Conservation (phyloP, 2,329 filamentous ascomycete species). For the Penicillium sp. region DNA sequence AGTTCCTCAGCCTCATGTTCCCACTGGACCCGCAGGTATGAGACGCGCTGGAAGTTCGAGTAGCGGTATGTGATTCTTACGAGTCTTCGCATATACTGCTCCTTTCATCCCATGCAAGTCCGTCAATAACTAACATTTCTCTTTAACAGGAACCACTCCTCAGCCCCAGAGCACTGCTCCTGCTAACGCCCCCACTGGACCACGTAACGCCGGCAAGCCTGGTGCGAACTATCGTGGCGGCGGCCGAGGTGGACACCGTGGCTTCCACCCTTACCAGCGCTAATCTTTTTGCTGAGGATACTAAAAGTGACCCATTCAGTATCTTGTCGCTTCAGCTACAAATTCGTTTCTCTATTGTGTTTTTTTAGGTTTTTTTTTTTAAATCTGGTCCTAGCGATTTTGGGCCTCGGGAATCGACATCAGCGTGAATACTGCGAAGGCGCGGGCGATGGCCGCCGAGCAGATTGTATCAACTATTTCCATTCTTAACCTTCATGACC, state of each 20-base stretch:
- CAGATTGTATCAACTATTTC: background rate
- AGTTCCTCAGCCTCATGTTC: constrained; percentile 75
- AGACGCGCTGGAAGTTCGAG: constrained; percentile 44
- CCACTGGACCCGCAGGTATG: constrained; percentile 52
- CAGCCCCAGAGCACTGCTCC: constrained; percentile 58
- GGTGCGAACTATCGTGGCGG: constrained; percentile 93
- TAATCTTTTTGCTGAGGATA: constrained; percentile 10
- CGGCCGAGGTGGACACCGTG: constrained; percentile 69
- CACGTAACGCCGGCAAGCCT: constrained; percentile 89
- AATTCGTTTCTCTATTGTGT: constrained; percentile 12
- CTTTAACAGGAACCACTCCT: constrained; percentile 37
- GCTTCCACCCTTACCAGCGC: constrained; percentile 74
- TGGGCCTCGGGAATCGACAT: constrained; percentile 3
- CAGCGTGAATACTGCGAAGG: background rate
- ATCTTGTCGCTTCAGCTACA: background rate
- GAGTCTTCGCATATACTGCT: constrained; percentile 1
- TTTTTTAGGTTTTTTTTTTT: constrained; percentile 11
- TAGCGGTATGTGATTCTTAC: constrained; percentile 42
- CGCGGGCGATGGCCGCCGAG: background rate
- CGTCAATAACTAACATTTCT: background rate
- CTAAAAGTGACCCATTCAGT: background rate
- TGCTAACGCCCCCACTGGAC: constrained; percentile 86
- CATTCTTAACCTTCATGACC: background rate
- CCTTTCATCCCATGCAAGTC: background rate
- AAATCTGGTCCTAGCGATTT: constrained; percentile 3